Evolutionary conservation across 129 eudicot genomes (phyloP), one percentile per base, ranked within the genome.

Genomic region (Sambucus nigra): DNA sequence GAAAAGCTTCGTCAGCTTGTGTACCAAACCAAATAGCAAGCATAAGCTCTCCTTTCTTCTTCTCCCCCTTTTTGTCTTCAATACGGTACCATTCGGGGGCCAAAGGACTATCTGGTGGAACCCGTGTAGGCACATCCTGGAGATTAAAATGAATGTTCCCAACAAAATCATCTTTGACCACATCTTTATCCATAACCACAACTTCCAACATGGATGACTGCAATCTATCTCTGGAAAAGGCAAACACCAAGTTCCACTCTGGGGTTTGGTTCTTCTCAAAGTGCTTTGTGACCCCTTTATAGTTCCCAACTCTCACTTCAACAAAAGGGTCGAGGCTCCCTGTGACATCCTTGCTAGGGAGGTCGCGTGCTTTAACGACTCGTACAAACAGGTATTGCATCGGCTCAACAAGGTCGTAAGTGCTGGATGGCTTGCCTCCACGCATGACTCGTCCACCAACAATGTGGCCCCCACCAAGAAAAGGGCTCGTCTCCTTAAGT

Each of bases 61-160:
- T 81, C 27, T 79, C 80, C 27, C 95, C 86, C 5, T 76, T 81
- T 65, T 61, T 79, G 71, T 82, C 83, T 63, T 85, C 94, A 0
- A 89, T 71, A 9, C 88, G 73, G 57, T 89, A 79, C 98, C 95
- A 89, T 65, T 89, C 88, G 5, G 98, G 95, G 57, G 98, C 98
- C 66, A 89, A 59, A 9, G 95, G 94, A 57, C 95, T 89, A 59
- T 89, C 98, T 0, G 98, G 98, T 19, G 98, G 95, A 49, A 84
- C 98, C 48, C 95, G 82, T 2, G 75, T 79, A 1, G 95, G 98
- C 27, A 89, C 51, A 67, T 89, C 95, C 19, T 64, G 70, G 35
- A 89, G 77, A 54, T 85, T 88, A 28, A 84, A 67, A 1, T 76
- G 77, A 63, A 89, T 70, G 24, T 65, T 16, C 18, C 97, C 97